Evolutionary conservation across 805 yeast genomes (phyloP).

Genomic region (Schwanniomyces vanrijiae): DNA sequence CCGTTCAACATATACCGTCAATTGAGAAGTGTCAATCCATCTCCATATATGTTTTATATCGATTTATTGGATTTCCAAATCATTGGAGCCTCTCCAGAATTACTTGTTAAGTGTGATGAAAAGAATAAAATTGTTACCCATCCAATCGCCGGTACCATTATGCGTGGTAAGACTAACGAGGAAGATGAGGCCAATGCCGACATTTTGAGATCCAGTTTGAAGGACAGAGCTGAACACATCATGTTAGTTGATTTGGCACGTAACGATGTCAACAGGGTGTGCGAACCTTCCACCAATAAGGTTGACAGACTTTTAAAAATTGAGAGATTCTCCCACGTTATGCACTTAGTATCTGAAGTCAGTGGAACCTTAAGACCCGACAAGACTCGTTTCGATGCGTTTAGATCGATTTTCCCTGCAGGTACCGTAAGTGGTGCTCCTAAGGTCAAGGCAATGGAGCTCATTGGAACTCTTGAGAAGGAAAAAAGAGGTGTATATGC

Average conservation of each 20-base stretch:
- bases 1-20: slow-evolving; percentile 97
- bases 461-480: slow-evolving; percentile 83
- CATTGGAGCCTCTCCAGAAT: slow-evolving; percentile 97
- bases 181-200: slow-evolving; percentile 87
- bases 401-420: slow-evolving; percentile 97
- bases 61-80: slow-evolving; percentile 91
- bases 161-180: slow-evolving; percentile 84
- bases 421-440: slow-evolving; percentile 99
- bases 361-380: slow-evolving; percentile 84
- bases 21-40: slow-evolving; percentile 92
- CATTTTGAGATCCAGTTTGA: slow-evolving; percentile 68
- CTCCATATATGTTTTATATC: slow-evolving; percentile 93
- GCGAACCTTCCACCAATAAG: slow-evolving; percentile 77
- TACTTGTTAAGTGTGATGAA: slow-evolving; percentile 77
- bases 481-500: slow-evolving; percentile 97
- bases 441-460: slow-evolving; percentile 93
- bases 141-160: slow-evolving; percentile 97
- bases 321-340: slow-evolving; percentile 94
- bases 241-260: slow-evolving; percentile 98
- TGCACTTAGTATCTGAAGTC: slow-evolving; percentile 94
- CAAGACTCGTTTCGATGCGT: slow-evolving; percentile 92
- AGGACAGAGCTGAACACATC: slow-evolving; percentile 97
- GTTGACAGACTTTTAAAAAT: slow-evolving; percentile 89
- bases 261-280: slow-evolving; percentile 93
- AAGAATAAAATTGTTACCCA: slow-evolving; percentile 82